Evolutionary conservation across 176 grass and related monocot species (phyloP).

Genomic region (Lolium perenne): DNA sequence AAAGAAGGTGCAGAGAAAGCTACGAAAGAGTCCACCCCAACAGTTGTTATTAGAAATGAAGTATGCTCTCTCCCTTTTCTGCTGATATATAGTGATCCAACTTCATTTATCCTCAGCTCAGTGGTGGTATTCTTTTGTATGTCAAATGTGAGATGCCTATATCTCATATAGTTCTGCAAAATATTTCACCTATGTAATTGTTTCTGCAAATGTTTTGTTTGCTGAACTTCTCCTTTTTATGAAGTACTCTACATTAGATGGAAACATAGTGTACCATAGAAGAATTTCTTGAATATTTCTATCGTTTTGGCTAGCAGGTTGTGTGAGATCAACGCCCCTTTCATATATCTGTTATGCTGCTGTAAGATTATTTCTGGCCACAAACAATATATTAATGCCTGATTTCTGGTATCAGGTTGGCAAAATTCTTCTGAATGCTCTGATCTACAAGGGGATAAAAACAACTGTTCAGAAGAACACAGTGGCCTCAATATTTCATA

Average conservation of each 20-base stretch:
- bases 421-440: slow-evolving; percentile 88
- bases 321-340: background rate
- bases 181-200: no score
- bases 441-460: slow-evolving; percentile 95
- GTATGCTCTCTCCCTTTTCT: slow-evolving; percentile 57
- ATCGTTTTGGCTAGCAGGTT: background rate
- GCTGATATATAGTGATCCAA: slow-evolving; percentile 28
- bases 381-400: slow-evolving; percentile 28
- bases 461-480: slow-evolving; percentile 95
- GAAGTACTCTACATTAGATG: background rate
- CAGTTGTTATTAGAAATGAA: slow-evolving; percentile 92
- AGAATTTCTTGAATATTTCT: background rate
- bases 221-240: background rate
- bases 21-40: slow-evolving; percentile 86
- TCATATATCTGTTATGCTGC: background rate
- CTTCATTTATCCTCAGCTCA: slow-evolving; percentile 15
- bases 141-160: background rate
- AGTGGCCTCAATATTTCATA: slow-evolving; percentile 88
- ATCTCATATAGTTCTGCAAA: background rate
- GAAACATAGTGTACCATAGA: background rate
- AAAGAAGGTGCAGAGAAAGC: slow-evolving; percentile 82
- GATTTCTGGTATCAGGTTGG: slow-evolving; percentile 67
- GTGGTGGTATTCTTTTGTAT: background rate
- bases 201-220: background rate
- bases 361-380: slow-evolving; percentile 24